Conservation (phyloP, 2,329 filamentous ascomycete genomes). For the Nothophoma quercina region DNA sequence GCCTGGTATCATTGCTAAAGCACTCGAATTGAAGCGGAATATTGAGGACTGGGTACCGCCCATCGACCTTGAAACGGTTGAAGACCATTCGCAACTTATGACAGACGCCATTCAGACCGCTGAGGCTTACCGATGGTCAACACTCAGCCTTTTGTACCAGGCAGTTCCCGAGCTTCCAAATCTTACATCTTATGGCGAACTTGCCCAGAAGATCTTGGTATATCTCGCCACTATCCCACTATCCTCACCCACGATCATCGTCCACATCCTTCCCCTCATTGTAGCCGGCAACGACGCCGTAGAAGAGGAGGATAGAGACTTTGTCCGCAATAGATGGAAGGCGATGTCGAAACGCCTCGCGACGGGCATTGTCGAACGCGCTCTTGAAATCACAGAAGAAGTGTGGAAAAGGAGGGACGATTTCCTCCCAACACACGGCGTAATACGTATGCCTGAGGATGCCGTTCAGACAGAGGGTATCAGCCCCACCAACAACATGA, state of each 20-base stretch:
- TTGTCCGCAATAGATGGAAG: slow-evolving; percentile 68
- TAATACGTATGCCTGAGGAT: slow-evolving; percentile 7
- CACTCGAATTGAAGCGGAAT: slow-evolving; percentile 65
- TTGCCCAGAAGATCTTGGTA: slow-evolving; percentile 68
- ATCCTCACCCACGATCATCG: slow-evolving; percentile 67
- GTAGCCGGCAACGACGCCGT: slow-evolving; percentile 70
- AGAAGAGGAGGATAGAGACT: slow-evolving; percentile 66
- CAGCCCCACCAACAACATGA: slow-evolving; percentile 13
- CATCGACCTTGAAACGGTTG: slow-evolving; percentile 62
- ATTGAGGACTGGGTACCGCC: slow-evolving; percentile 69
- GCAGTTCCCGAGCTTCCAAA: slow-evolving; percentile 72
- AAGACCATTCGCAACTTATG: slow-evolving; percentile 66
- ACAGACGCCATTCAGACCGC: slow-evolving; percentile 70
- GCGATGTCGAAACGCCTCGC: slow-evolving; percentile 67
- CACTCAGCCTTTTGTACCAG: slow-evolving; percentile 69
- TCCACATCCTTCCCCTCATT: slow-evolving; percentile 73
- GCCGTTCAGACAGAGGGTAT: not conserved
- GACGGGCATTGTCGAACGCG: slow-evolving; percentile 71
- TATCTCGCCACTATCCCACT: slow-evolving; percentile 69
- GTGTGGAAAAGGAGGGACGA: slow-evolving; percentile 71
- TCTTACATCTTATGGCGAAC: slow-evolving; percentile 58
- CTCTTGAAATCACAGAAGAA: slow-evolving; percentile 68
- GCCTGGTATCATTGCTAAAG: slow-evolving; percentile 66
- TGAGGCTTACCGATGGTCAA: slow-evolving; percentile 72
- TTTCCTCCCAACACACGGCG: slow-evolving; percentile 49